Evolutionary conservation across 352 stramenopile species (phyloP).

Genomic region (Globisporangium sylvaticum): DNA sequence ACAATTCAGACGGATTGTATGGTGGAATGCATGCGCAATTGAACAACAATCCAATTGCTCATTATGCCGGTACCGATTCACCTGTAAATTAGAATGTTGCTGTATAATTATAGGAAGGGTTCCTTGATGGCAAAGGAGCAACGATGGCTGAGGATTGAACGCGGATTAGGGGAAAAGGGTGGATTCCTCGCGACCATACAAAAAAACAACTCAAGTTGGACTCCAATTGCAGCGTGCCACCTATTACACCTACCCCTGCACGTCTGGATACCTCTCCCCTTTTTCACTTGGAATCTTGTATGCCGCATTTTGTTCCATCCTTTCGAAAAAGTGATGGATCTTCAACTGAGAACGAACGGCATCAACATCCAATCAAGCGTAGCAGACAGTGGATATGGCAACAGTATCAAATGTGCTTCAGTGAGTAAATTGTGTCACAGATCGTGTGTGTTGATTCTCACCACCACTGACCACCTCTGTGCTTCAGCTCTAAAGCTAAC

Average conservation of each 20-base stretch:
- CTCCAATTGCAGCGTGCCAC: background rate
- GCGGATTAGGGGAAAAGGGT: background rate
- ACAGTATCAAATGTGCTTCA: no score
- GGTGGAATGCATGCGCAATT: background rate
- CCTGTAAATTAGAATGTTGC: background rate
- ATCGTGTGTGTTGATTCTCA: no score
- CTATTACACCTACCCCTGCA: background rate
- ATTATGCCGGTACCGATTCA: background rate
- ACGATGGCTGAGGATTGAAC: background rate
- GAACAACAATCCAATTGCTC: background rate
- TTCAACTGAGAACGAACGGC: background rate
- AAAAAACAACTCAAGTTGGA: background rate
- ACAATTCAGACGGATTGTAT: background rate
- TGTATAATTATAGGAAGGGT: background rate
- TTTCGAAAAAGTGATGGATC: conserved; percentile 5
- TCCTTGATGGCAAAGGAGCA: background rate
- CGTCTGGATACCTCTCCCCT: background rate
- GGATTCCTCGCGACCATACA: background rate
- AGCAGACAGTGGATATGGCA: no score
- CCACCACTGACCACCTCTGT: no score
- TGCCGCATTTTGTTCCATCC: background rate
- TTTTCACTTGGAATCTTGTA: background rate
- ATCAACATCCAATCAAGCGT: background rate
- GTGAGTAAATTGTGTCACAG: no score
- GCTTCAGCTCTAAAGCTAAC: no score